A percentile compares a stretch with the other conserved stretches of the same genome.
These are phyloP conservation scores for Leishmania braziliensis DNA, from an alignment of 208 protist genomes.

Conservation along the genomic window DNA sequence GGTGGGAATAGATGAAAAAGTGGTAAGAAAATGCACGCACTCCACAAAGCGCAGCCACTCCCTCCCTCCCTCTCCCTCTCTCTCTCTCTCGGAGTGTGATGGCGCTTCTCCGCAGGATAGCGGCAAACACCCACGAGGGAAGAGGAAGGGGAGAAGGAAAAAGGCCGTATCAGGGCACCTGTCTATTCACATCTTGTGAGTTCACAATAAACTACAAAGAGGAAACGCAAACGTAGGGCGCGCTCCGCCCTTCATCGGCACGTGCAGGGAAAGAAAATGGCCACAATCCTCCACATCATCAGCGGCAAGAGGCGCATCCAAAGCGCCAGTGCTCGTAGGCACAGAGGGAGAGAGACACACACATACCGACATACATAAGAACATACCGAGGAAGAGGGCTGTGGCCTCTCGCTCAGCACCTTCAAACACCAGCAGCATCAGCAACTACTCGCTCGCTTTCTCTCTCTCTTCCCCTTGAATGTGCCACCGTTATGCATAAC, in stretches of 20 bases:
- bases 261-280: constrained; percentile 18
- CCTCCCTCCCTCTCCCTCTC: neutral
- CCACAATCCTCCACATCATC: neutral
- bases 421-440: neutral
- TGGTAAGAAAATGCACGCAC: neutral
- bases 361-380: neutral
- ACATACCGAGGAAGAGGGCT: too few relatives aligned
- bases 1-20: neutral
- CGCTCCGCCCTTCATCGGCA: neutral
- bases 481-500: neutral
- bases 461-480: neutral
- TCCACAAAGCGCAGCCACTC: neutral
- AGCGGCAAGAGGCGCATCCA: neutral
- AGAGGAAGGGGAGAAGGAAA: neutral
- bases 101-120: neutral
- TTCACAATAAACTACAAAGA: neutral
- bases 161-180: neutral
- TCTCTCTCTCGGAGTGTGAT: neutral
- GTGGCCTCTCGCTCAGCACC: too few relatives aligned
- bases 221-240: neutral
- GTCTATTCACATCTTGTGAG: neutral
- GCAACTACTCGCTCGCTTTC: neutral
- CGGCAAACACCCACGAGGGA: neutral
- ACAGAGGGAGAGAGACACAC: neutral
- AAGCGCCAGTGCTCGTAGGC: neutral